phyloP scores from a whole-genome alignment of 169 alveolate genomes.

The Plasmodium chabaudi region DNA sequence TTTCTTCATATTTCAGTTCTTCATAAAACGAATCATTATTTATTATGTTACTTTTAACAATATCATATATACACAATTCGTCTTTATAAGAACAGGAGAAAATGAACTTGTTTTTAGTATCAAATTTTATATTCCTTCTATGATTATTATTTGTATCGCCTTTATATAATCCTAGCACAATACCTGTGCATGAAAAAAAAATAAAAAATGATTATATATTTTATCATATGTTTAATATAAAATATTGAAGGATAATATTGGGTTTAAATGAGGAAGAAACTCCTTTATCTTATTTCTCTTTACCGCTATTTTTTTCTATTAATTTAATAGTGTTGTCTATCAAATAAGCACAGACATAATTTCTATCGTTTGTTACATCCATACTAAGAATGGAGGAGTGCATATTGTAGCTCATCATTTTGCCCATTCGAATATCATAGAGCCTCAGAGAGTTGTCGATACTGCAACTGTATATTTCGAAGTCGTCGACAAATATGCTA shows the following conservation, averaged over 20 bases:
- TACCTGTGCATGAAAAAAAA: conserved; percentile 21
- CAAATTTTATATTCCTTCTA: conserved; percentile 64
- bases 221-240: neutral
- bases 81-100: conserved; percentile 59
- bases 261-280: neutral
- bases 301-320: conserved; percentile 75
- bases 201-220: neutral
- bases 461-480: conserved; percentile 61
- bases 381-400: conserved; percentile 56
- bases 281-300: conserved; percentile 1
- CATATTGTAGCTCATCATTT: conserved; percentile 49
- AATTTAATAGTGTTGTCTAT: conserved; percentile 52
- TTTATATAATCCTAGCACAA: conserved; percentile 58
- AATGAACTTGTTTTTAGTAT: conserved; percentile 45
- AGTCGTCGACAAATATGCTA: conserved; percentile 52
- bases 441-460: conserved; percentile 46
- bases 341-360: conserved; percentile 35
- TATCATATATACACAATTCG: conserved; percentile 45
- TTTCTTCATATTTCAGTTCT: conserved; percentile 27
- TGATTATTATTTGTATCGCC: conserved; percentile 69
- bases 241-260: too few species aligned
- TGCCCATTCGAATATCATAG: conserved; percentile 72
- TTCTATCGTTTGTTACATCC: conserved; percentile 56
- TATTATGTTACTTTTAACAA: conserved; percentile 63
- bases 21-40: conserved; percentile 30